Conservation (phyloP, 2,329 filamentous ascomycete genomes). For the Cladophialophora exuberans region DNA sequence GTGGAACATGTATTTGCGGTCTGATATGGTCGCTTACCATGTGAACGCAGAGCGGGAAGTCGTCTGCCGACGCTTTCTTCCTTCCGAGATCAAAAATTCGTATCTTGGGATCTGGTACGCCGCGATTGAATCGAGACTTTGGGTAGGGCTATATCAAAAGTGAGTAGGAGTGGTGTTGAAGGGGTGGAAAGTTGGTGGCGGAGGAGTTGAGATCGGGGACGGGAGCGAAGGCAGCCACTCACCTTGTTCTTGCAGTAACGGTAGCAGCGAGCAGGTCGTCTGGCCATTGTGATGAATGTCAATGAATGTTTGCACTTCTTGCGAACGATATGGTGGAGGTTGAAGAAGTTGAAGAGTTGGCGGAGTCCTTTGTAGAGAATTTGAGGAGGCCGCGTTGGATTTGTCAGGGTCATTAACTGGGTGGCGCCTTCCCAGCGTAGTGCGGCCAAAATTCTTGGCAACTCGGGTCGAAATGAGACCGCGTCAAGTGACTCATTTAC, state of each 20-base stretch:
- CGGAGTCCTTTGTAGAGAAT: conserved; percentile 2
- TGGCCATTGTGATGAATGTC: conserved; percentile 86
- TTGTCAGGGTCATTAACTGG: conserved; percentile 3
- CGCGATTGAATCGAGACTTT: conserved; percentile 99
- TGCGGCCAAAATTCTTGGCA: no score
- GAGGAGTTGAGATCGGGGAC: neutral
- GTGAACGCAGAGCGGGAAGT: conserved; percentile 99
- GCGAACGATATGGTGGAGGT: conserved; percentile 46
- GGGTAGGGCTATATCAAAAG: conserved; percentile 91
- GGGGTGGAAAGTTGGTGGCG: no score
- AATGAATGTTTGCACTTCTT: conserved; percentile 50
- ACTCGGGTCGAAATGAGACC: no score
- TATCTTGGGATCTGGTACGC: conserved; percentile 82
- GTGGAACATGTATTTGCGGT: no score
- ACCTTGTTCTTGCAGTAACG: conserved; percentile 99
- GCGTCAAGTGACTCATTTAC: no score
- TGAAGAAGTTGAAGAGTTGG: conserved; percentile 9
- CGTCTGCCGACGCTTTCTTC: conserved; percentile 98
- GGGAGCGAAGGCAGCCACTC: conserved; percentile 46
- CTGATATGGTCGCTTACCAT: no score
- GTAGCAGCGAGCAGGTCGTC: conserved; percentile 99
- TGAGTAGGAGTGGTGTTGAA: no score
- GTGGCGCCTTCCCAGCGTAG: neutral
- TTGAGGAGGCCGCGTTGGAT: neutral
- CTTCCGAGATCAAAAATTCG: conserved; percentile 99